These are phyloP conservation scores for Populus simonii DNA, from an alignment of 345 rosid genomes.

Conservation along the genomic window DNA sequence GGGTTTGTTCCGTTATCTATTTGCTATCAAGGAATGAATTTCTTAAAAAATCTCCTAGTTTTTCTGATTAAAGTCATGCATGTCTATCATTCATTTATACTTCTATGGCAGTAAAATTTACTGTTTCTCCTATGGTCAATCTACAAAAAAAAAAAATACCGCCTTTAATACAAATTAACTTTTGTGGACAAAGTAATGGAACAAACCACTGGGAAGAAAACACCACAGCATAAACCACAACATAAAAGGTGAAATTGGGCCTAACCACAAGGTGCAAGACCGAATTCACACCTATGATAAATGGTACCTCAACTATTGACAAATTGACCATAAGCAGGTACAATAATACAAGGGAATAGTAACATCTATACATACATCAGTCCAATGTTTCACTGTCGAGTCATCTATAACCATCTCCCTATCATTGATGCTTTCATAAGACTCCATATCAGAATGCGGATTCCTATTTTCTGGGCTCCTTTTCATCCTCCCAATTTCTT, in stretches of 20 bases:
- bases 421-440: conserved; percentile 28
- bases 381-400: conserved; percentile 41
- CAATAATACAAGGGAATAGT: conserved; percentile 8
- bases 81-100: no score
- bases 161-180: not conserved
- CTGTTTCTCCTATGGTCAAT: no score
- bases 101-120: no score
- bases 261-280: not conserved
- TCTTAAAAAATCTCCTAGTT: no score
- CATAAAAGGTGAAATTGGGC: not conserved
- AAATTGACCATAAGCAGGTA: conserved; percentile 9
- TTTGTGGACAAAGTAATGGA: not conserved
- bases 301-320: not conserved
- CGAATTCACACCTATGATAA: not conserved
- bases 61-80: no score
- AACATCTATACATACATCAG: conserved; percentile 50
- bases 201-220: not conserved
- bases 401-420: conserved; percentile 29
- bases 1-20: no score
- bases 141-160: no score
- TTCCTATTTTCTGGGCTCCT: conserved; percentile 34
- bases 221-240: not conserved
- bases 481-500: conserved; percentile 23
- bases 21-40: no score
- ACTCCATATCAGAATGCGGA: conserved; percentile 26